Base-by-base conservation (phyloP, 2,329 filamentous ascomycete genomes). In the Arthroderma uncinatum region DNA sequence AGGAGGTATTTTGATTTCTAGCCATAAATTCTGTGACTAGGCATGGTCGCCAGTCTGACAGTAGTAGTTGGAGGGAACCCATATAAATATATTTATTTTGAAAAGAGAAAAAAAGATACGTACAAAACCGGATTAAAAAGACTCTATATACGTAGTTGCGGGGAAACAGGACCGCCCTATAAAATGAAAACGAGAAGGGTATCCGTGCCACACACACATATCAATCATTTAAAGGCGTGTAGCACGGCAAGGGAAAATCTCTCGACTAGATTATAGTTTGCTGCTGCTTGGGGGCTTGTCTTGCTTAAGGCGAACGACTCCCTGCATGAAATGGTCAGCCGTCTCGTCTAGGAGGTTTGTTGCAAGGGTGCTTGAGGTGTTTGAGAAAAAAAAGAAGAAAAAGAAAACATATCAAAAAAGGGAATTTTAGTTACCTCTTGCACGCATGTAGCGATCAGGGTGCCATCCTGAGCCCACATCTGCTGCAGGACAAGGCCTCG, bases 401-500 rank as follows among this genome's bases (percentile, higher is more conserved):
- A 55, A 55, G 39, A 28, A 33, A 39, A 55, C 21, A 33, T 44
- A 44, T 16, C n/a, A 33, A 48, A 28, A n/a, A 25, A n/a, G 25
- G 47, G n/a, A 50, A 50, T 50, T 16, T 50, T 37, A 63, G 70
- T 63, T 66, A 76, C 74, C 69, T 79, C 76, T 66, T 79, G 76
- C 2, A 71, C 72, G 64, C 76, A 79, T 10, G 74, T 77, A 14
- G 76, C 76, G 59, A 79, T 73, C 61, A 78, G 65, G 2, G 67
- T 67, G 4, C 76, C 76, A 61, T 76, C 72, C 60, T 73, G 71
- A 14, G 71, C 72, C 76, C 75, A 79, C 56, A 78, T 76, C 63
- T 72, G 73, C 65, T 78, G 76, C 57, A 71, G 66, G 8, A 74
- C 76, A 61, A 78, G 62, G 0, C 76, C 76, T 52, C 76, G 70